Evolutionary conservation across 1,139 yeast species (phyloP), one percentile per base, ranked within the genome.

Genomic region (Magnusiomyces clavatus): DNA sequence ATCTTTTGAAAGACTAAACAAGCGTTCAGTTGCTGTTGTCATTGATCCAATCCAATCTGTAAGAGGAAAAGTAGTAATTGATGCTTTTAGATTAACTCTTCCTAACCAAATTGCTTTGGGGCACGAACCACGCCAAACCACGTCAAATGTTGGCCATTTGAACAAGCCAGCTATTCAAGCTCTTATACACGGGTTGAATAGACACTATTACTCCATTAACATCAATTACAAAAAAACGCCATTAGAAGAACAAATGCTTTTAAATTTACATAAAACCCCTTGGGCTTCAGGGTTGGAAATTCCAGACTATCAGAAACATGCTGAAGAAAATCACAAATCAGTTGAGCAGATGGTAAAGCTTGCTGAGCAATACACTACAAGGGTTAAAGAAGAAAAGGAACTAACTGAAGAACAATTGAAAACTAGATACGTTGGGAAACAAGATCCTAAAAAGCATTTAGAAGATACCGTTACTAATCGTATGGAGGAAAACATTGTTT

Each of bases 101-200:
- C 83, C 97, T 3, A 81, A 90, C 48, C 79, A 92, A 12, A 73
- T 89, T 63, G 87, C 94, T 94, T 81, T 89, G 80, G 96, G 96
- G 53, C 95, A 87, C 68, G 99, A 94, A 69, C 97, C 98, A 51
- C 84, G 99, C 67, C 98, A 92, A 69, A 85, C 97, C 17, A 94
- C 98, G 2, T 88, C 97, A 31, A 94, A 92, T 66, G 84, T 90
- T 48, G 98, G 98, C 46, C 88, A 90, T 62, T 77, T 94, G 69
- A 90, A 92, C 71, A 94, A 94, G 68, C 97, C 98, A n/a, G 86
- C 95, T 36, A 90, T 94, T 63, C 97, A 92, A 70, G 97, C 98
- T 1, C 77, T 94, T 66, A 89, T 94, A 60, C 99, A 94, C 65
- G 98, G 98, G 2, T 78, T 94, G 62, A 94, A 94, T 72, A 90